Evolutionary conservation across 2,329 filamentous ascomycete species (phyloP), one percentile per base, ranked within the genome.

Genomic region (Colletotrichum somersetense): DNA sequence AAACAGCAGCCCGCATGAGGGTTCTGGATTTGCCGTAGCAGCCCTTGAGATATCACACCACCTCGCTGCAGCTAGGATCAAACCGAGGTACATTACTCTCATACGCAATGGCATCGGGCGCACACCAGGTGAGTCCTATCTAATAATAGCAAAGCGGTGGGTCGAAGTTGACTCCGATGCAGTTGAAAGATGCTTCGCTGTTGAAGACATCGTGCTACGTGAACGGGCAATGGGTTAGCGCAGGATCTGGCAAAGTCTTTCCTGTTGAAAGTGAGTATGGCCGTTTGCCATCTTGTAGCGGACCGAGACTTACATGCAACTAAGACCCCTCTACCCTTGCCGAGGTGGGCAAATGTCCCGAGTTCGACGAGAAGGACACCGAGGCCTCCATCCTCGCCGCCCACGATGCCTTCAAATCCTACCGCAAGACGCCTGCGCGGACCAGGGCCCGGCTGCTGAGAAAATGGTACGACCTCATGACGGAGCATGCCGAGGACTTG

Each of bases 171-270:
- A 62, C 26, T 10, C 12, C 2, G 0, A 3, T 2, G 3, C 57
- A 91, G 86, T 84, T 91, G 74, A 89, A 88, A 79, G 90, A 92
- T 77, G 83, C 85, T 71, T 89, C 88, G 46, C 87, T 96, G 62
- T 86, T 95, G 77, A 94, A 92, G 81, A 87, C 88, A 74, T 86
- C 92, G 79, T 86, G 89, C 73, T 95, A 92, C 78, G 89, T 95
- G 78, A 92, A 95, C 80, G 93, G 93, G 77, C 86, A 93, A 86
- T 96, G 92, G 91, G 88, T 94, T 69, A 84, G 84, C 75, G 92
- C 92, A 73, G 87, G 89, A 76, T 93, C 91, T 1, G 91, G 91
- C 74, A 88, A 93, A 85, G 92, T 89, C 56, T 96, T 95, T 79
- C 88, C 93, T 76, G 90, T 95, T 69, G 85, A 87, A 75, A 89